Evolutionary conservation across 352 stramenopile genomes (phyloP).

Genomic region (Pythium oligandrum): DNA sequence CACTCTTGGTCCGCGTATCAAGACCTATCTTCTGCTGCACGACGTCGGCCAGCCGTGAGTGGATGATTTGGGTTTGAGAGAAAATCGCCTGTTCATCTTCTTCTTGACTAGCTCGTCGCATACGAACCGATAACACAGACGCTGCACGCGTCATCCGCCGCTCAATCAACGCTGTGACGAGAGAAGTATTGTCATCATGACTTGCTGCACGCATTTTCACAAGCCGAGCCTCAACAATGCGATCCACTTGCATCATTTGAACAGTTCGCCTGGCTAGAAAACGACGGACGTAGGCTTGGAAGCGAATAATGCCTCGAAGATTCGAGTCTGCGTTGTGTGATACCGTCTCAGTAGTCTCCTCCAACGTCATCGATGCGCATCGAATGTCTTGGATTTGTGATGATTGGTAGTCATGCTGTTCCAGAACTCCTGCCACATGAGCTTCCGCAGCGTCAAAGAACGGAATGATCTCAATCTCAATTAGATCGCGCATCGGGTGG

Average conservation of each 20-base stretch:
- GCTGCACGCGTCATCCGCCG: no score
- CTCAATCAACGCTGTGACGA: no score
- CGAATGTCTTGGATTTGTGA: conserved; percentile 26
- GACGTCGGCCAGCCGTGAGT: conserved; percentile 9
- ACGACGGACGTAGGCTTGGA: conserved; percentile 42
- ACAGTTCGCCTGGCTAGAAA: conserved; percentile 39
- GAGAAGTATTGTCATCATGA: no score
- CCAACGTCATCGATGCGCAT: conserved; percentile 25
- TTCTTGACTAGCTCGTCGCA: no score
- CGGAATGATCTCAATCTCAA: conserved; percentile 42
- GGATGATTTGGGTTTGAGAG: conserved; percentile 6
- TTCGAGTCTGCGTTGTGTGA: conserved; percentile 3
- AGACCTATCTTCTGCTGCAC: conserved; percentile 13
- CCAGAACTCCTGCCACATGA: conserved; percentile 30
- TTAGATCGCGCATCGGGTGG: conserved; percentile 18
- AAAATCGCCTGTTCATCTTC: no score
- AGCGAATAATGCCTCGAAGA: conserved; percentile 20
- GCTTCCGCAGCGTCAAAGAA: conserved; percentile 18
- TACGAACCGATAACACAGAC: no score
- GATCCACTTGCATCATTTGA: conserved; percentile 44
- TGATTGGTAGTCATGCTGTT: conserved; percentile 28
- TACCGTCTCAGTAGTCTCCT: background rate
- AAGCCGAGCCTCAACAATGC: conserved; percentile 39
- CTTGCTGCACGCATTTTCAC: conserved; percentile 14
- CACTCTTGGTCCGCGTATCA: conserved; percentile 12